Evolutionary conservation across 345 rosid genomes (phyloP).

Genomic region (Eucalyptus fibrosa): DNA sequence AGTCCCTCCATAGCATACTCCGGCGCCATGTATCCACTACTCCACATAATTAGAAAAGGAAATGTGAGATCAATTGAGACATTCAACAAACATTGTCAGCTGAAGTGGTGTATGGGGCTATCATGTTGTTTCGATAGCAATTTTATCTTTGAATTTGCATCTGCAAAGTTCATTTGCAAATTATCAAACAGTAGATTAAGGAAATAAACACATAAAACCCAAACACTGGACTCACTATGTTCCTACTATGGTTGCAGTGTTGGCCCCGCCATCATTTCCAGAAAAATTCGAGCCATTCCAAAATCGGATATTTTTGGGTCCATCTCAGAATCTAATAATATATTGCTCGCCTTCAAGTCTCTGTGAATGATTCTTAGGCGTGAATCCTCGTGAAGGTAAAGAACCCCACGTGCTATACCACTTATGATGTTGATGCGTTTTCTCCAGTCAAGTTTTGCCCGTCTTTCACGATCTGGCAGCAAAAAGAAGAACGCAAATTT

Average conservation of each 20-base stretch:
- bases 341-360: constrained; percentile 51
- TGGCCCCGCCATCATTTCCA: constrained; percentile 10
- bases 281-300: constrained; percentile 40
- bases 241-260: constrained; percentile 31
- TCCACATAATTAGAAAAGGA: constrained; percentile 42
- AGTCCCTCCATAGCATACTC: constrained; percentile 36
- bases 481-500: neutral
- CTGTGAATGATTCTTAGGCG: constrained; percentile 36
- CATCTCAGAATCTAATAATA: constrained; percentile 31
- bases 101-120: neutral
- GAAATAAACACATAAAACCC: neutral
- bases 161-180: neutral
- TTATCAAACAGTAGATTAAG: neutral
- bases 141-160: neutral
- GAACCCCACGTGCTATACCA: constrained; percentile 19
- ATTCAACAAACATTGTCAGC: neutral
- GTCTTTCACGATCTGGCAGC: constrained; percentile 3
- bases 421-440: neutral
- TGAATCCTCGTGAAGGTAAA: constrained; percentile 42
- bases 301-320: constrained; percentile 54
- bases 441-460: constrained; percentile 3
- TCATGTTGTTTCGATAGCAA: neutral
- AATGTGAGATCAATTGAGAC: neutral
- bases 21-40: constrained; percentile 1
- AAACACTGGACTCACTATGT: constrained; percentile 18